These are phyloP conservation scores for Cryptococcus amylolentus DNA, from an alignment of 1,284 basidiomycete genomes.

Conservation along the genomic window DNA sequence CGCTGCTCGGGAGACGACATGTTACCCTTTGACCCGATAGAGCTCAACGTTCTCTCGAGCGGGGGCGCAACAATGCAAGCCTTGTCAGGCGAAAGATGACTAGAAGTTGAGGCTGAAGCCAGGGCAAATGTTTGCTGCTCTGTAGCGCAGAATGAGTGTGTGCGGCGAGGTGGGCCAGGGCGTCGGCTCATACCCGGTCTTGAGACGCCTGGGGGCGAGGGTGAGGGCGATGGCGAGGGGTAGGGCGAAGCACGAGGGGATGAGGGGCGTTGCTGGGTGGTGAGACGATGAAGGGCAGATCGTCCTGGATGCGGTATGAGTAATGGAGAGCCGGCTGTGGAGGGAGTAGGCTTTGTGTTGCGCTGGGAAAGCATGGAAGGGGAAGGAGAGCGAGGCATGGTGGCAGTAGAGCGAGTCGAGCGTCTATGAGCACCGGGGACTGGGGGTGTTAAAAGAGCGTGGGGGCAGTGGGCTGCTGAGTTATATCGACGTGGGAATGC, in stretches of 20 bases:
- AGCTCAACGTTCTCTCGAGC: conserved; percentile 18
- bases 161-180: conserved; percentile 14
- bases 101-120: conserved; percentile 12
- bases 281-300: conserved; percentile 2
- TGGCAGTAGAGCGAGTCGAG: too few species aligned
- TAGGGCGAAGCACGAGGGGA: conserved; percentile 7
- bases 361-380: not conserved
- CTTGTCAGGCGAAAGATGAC: conserved; percentile 15
- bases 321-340: conserved; percentile 6
- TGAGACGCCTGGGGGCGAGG: not conserved
- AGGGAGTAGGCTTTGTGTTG: not conserved
- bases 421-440: too few species aligned
- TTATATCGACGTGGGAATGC: too few species aligned
- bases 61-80: conserved; percentile 15
- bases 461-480: too few species aligned
- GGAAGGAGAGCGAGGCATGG: not conserved
- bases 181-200: not conserved
- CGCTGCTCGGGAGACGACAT: conserved; percentile 10
- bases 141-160: conserved; percentile 18
- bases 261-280: conserved; percentile 6
- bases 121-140: conserved; percentile 14
- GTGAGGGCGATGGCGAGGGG: conserved; percentile 4
- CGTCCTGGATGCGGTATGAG: conserved; percentile 7
- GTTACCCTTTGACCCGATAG: conserved; percentile 15
- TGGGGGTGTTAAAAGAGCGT: too few species aligned